These are phyloP conservation scores for Fusarium citri DNA, from an alignment of 2,329 filamentous ascomycete genomes.

Conservation along the genomic window DNA sequence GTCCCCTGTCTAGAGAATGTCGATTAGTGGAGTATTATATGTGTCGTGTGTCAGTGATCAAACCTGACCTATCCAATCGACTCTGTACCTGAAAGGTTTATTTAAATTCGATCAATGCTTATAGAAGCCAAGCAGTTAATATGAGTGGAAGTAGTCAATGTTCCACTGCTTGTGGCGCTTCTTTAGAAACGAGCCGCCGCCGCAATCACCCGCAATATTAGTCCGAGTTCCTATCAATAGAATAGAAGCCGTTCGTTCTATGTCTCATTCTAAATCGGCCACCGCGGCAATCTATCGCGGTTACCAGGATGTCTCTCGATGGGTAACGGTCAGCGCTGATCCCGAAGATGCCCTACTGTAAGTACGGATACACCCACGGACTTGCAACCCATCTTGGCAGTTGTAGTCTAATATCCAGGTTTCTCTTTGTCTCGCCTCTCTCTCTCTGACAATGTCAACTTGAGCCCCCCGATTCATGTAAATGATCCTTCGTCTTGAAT, in stretches of 20 bases:
- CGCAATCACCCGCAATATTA: neutral
- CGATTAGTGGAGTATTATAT: constrained; percentile 31
- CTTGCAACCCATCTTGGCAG: constrained; percentile 16
- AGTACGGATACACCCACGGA: constrained; percentile 1
- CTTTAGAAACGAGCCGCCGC: neutral
- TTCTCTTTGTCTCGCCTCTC: neutral
- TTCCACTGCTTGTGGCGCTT: constrained; percentile 25
- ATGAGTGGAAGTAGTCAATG: constrained; percentile 8
- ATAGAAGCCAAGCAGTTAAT: neutral
- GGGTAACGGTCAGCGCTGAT: constrained; percentile 29
- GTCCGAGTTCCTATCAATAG: neutral
- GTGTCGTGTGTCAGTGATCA: constrained; percentile 39
- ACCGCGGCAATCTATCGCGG: constrained; percentile 25
- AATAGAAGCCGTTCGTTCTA: neutral
- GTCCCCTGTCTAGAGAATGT: constrained; percentile 31
- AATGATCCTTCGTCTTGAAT: constrained; percentile 41
- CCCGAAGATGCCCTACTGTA: neutral
- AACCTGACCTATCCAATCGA: neutral
- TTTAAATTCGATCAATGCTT: constrained; percentile 20
- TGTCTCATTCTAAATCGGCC: constrained; percentile 16
- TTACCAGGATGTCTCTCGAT: constrained; percentile 12
- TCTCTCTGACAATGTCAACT: constrained; percentile 7
- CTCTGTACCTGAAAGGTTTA: constrained; percentile 14
- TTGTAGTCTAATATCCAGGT: constrained; percentile 2
- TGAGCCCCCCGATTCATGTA: constrained; percentile 44